phyloP scores from a whole-genome alignment of 495 filamentous ascomycete genomes.

The Xylaria longipes region DNA sequence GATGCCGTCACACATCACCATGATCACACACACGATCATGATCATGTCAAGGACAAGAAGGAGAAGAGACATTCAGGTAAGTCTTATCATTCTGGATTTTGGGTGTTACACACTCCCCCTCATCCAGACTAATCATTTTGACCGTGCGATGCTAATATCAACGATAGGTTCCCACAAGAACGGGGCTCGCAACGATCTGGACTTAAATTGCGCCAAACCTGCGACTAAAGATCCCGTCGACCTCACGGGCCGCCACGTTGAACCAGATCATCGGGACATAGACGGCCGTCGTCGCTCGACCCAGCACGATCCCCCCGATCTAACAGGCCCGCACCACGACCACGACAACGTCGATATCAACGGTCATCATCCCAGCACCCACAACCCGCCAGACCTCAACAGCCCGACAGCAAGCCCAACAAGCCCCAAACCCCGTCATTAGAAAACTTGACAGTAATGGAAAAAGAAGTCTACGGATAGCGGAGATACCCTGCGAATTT shows the following conservation, averaged over 20 bases:
- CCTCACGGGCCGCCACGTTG: conserved; percentile 9
- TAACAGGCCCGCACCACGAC: conserved; percentile 8
- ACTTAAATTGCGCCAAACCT: conserved; percentile 18
- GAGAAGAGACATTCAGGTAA: conserved; percentile 11
- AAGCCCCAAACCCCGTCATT: not conserved
- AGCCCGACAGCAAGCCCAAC: conserved; percentile 9
- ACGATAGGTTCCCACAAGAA: not conserved
- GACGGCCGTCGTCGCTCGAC: conserved; percentile 17
- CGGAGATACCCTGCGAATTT: conserved; percentile 17
- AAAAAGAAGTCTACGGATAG: not conserved
- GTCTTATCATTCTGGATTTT: not conserved
- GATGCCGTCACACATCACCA: conserved; percentile 20
- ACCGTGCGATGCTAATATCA: not conserved
- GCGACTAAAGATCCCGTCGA: conserved; percentile 8
- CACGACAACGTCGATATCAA: conserved; percentile 22
- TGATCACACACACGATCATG: not conserved
- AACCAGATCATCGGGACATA: conserved; percentile 12
- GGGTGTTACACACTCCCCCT: not conserved
- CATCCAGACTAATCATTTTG: not conserved
- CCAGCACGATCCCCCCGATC: conserved; percentile 15
- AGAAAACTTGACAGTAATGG: not conserved
- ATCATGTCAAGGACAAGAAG: conserved; percentile 12
- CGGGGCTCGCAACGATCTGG: conserved; percentile 7
- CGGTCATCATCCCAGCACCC: conserved; percentile 16
- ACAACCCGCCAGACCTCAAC: conserved; percentile 23